Percentiles rank a stretch among this genome's conserved stretches.
These are phyloP conservation scores for Aristolochia fimbriata DNA, from an alignment of 164 flowering plant genomes.

Conservation along the genomic window DNA sequence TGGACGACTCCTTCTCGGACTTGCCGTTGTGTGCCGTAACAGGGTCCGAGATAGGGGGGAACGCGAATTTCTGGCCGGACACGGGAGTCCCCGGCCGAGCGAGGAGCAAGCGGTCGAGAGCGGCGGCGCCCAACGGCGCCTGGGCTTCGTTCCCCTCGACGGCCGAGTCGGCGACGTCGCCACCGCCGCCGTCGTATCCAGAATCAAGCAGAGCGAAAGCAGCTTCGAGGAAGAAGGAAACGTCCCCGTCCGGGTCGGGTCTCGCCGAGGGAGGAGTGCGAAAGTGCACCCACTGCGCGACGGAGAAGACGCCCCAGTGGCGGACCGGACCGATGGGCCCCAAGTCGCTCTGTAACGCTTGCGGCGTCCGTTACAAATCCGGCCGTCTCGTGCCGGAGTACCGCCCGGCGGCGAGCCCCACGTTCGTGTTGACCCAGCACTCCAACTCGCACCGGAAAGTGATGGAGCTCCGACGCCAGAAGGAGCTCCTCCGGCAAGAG, in stretches of 20 bases:
- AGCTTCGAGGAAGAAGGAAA: constrained; percentile 2
- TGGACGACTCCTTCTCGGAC: constrained; percentile 46
- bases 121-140: constrained; percentile 1
- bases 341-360: constrained; percentile 57
- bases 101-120: constrained; percentile 34
- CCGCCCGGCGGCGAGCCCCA: constrained; percentile 66
- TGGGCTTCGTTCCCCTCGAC: constrained; percentile 11
- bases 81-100: constrained; percentile 22
- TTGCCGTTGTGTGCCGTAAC: constrained; percentile 11
- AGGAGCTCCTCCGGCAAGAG: constrained; percentile 24
- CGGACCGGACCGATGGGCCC: constrained; percentile 63
- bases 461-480: constrained; percentile 56
- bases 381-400: constrained; percentile 65
- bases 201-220: neutral
- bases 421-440: constrained; percentile 51
- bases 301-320: constrained; percentile 74
- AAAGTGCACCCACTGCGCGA: constrained; percentile 51
- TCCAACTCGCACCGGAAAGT: constrained; percentile 63
- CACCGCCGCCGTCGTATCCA: neutral
- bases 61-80: constrained; percentile 11
- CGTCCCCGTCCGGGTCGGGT: constrained; percentile 2
- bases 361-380: constrained; percentile 60
- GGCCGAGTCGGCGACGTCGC: neutral
- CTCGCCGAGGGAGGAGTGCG: constrained; percentile 17
- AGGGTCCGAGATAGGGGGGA: constrained; percentile 13